Base-by-base conservation (phyloP, 2,329 filamentous ascomycete genomes). In the Sclerotinia minor region DNA sequence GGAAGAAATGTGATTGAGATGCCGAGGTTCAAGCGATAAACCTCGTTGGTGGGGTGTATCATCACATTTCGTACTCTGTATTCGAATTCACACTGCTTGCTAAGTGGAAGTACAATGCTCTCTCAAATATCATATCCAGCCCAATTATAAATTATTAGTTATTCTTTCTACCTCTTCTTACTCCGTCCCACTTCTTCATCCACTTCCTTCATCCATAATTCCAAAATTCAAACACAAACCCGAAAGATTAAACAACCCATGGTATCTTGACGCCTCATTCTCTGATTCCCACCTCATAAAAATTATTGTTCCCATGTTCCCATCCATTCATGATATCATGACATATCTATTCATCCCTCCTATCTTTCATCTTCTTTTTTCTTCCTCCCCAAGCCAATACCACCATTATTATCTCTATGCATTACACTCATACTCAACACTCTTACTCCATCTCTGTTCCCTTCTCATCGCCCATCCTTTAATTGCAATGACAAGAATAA, bases 391-490 rank as follows among this genome's bases (percentile, higher is more conserved):
- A 26, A 13, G 11, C 7, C 15, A 32, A 35, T 21, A 44, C 17
- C 2, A 29, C 47, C 32, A 38, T 5, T 8, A 61, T 21, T 61
- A 61, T 15, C 24, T 61, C 29, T 50, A 61, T 26, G n/a, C 29
- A 38, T n/a, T 19, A 11, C 13, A 29, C n/a, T 53, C 45, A 60
- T 45, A 60, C 15, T 11, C 29, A 44, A 15, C 2, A 38, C 44
- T 19, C 44, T 44, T n/a, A 21, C 17, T n/a, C 54, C 45, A 65
- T 53, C 49, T 71, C 29, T 70, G 71, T 50, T 82, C 79, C 68
- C 77, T 81, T 74, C 80, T 81, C 21, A 86, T 79, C 5, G 92
- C 92, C 92, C 92, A 96, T 35, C 93, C 94, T 79, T 97, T 97
- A 76, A 97, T 80, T 35, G 92, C 90, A 69, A 97, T 86, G 15